Base-by-base conservation (phyloP, 805 yeast species). In the Wickerhamiella brachini region DNA sequence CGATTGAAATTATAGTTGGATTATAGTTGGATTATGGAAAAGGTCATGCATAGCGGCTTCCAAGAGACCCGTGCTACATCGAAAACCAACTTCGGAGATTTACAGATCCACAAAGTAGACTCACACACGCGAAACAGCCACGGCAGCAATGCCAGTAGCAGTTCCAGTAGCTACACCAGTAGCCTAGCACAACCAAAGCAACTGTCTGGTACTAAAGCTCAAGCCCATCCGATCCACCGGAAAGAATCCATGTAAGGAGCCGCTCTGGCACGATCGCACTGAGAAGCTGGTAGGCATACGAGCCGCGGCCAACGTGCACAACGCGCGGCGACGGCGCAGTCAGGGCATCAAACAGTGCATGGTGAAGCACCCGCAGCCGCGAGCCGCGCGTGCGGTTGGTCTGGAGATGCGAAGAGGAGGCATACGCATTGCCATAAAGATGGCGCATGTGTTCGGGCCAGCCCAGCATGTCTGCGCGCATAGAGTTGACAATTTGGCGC, bases 381-480 rank as follows among this genome's bases (percentile, higher is more conserved):
- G 68, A 57, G 4, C 70, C 70, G 6, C 58, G 51, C 5, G 67
- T 51, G 22, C 63, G 56, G 39, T 61, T 55, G 24, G 59, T 53
- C 39, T 63, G 64, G 20, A 64, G 55, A 47, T 58, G 56, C 6
- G 68, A 59, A 17, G 66, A 58, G 4, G 64, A 64, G 34, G 57
- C 50, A 48, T 61, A 70, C 7, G 66, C 60, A 13, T 57, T 55
- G 1, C 68, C 71, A 50, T 70, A 70, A 8, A 69, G 53, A 2
- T 56, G 54, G 15, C 72, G 62, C 44, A 66, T 57, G 20, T 58
- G 56, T 23, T 69, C 71, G 1, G 74, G 65, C 74, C 74, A 70
- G 10, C 68, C 57, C n/a, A 69, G 56, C 22, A 70, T 58, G 50
- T 71, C 72, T 7, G 72, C 71, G 6, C 69, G 68, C 47, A 68